phyloP scores from a whole-genome alignment of 2,329 filamentous ascomycete genomes.

The Venturia asperata region DNA sequence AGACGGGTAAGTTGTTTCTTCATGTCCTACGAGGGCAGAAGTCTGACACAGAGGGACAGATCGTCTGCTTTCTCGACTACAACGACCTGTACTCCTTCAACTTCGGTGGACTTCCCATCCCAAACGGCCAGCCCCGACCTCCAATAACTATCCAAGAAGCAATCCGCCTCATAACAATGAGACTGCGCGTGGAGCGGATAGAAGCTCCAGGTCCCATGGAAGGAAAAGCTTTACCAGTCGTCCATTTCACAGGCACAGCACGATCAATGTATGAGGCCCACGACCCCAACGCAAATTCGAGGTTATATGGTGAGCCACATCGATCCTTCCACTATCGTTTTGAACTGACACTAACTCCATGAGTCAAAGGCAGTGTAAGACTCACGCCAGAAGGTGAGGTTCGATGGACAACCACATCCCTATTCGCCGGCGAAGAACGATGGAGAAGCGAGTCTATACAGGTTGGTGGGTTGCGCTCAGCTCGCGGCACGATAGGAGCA shows the following conservation, averaged over 20 bases:
- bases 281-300: conserved; percentile 46
- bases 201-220: conserved; percentile 53
- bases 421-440: conserved; percentile 57
- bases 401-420: conserved; percentile 63
- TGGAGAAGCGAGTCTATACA: conserved; percentile 76
- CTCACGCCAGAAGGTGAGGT: conserved; percentile 64
- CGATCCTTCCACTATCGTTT: conserved; percentile 22
- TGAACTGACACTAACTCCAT: neutral
- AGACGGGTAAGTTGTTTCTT: conserved; percentile 46
- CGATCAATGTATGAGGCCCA: conserved; percentile 55
- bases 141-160: conserved; percentile 59
- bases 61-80: conserved; percentile 53
- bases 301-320: neutral
- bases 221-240: conserved; percentile 53
- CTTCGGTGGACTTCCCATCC: conserved; percentile 46
- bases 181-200: conserved; percentile 53
- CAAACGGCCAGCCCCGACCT: conserved; percentile 34
- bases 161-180: conserved; percentile 63
- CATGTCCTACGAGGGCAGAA: neutral
- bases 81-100: conserved; percentile 68
- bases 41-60: conserved; percentile 24
- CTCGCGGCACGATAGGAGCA: conserved; percentile 62
- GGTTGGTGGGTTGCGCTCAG: conserved; percentile 58
- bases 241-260: conserved; percentile 59
- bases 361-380: conserved; percentile 48